Base-by-base conservation (phyloP, 371 early-diverging fungal species). In the Nematocida ausubeli region DNA sequence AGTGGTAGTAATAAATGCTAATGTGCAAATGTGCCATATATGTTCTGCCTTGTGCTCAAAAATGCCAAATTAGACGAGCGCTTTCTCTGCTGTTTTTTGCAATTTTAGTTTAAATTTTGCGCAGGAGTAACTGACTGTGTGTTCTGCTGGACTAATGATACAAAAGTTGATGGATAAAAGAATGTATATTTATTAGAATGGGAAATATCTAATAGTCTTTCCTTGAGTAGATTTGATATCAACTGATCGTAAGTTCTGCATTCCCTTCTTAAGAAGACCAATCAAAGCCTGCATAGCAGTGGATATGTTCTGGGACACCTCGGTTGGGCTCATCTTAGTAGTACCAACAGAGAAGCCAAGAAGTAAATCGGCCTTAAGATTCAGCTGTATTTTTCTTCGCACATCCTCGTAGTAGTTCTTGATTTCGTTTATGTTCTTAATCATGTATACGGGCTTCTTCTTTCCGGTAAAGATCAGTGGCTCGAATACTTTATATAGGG, bases 351-450 rank as follows among this genome's bases (percentile, higher is more conserved):
- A 93, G 80, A 95, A 94, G 87, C 92, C 93, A 80, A 95, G 89
- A 89, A 95, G 95, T 79, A 93, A 90, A 81, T 94, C 95, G 90
- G 95, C 95, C 91, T 95, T 95, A 78, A 95, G 88, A 88, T 95
- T 95, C 91, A 97, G 93, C 91, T 95, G 95, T 90, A 95, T 92
- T 88, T 95, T 95, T 86, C 92, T 90, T 86, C 92, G 91, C 88
- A 93, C 89, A 85, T 94, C 94, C 84, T 92, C 89, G 85, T 92
- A 92, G 89, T 94, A 93, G 81, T 89, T 92, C 63, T 87, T 87
- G 81, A 97, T 89, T 87, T 91, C 89, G 81, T 94, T 95, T 85
- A 87, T 80, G 90, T 93, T 94, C 52, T 94, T 92, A 79, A 96
- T 93, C 83, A 95, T 93, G 80, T 95, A 95, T 90, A 95, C 95